phyloP scores from a whole-genome alignment of 495 filamentous ascomycete genomes.

The Penicillium daleae region DNA sequence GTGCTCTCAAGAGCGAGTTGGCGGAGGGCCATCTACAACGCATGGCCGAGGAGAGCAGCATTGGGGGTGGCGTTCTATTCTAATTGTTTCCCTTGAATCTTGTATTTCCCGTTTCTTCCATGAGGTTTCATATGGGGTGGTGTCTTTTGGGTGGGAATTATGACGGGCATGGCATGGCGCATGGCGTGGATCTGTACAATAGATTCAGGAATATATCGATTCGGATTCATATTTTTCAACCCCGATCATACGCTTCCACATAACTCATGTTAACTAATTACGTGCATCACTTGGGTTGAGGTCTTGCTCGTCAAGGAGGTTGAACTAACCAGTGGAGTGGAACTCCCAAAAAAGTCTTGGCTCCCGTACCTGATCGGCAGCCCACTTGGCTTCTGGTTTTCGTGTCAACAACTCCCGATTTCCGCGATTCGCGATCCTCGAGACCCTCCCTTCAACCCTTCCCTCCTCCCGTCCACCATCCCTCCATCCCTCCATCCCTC shows the following conservation, averaged over 20 bases:
- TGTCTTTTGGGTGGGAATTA: background rate
- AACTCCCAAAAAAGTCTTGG: constrained; percentile 2
- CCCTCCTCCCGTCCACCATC: background rate
- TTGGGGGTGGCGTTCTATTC: constrained; percentile 48
- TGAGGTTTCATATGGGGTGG: background rate
- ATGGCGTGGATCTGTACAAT: constrained; percentile 4
- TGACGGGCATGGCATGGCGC: background rate
- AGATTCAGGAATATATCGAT: background rate
- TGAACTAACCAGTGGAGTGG: background rate
- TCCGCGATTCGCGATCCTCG: background rate
- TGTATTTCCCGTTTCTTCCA: constrained; percentile 2
- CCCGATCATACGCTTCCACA: too few species aligned
- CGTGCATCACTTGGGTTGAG: too few species aligned
- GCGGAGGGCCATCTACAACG: constrained; percentile 64
- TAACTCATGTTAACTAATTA: too few species aligned
- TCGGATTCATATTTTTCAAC: background rate
- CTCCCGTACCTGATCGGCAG: constrained; percentile 31
- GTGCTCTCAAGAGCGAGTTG: constrained; percentile 61
- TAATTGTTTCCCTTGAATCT: constrained; percentile 21
- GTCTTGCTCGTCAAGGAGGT: too few species aligned
- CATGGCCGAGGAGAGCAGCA: constrained; percentile 57
- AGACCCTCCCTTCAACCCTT: background rate
- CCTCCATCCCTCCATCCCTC: background rate
- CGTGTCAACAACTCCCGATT: constrained; percentile 36
- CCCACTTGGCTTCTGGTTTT: constrained; percentile 26